Conservation (phyloP, 1,139 yeast species). For the Suhomyces chickasaworum region DNA sequence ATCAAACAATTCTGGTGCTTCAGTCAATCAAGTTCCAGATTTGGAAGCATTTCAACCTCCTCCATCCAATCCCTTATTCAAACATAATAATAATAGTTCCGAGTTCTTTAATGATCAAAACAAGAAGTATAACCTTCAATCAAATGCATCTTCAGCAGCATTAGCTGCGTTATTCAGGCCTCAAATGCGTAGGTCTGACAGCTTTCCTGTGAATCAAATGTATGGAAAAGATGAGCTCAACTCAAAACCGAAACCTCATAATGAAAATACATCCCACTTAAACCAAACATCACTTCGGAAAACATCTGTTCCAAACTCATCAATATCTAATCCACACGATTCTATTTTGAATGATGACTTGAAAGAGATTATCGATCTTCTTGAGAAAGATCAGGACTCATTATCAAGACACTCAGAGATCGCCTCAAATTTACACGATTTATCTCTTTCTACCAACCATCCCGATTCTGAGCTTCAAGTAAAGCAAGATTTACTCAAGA, state of each 20-base stretch:
- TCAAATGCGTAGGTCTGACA: conserved; percentile 37
- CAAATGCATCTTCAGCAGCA: conserved; percentile 66
- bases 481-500: conserved; percentile 48
- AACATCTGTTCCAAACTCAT: conserved; percentile 2
- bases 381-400: conserved; percentile 41
- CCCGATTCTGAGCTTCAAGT: conserved; percentile 20
- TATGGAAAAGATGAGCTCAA: conserved; percentile 17
- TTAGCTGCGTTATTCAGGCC: conserved; percentile 59
- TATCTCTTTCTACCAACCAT: conserved; percentile 48
- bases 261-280: conserved; percentile 8
- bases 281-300: conserved; percentile 2
- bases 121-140: conserved; percentile 33
- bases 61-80: conserved; percentile 14
- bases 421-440: conserved; percentile 57
- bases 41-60: conserved; percentile 12
- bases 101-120: conserved; percentile 23
- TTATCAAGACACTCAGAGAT: conserved; percentile 38
- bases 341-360: conserved; percentile 37
- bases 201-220: conserved; percentile 35
- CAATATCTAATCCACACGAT: conserved; percentile 14
- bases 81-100: conserved; percentile 26
- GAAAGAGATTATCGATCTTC: conserved; percentile 44
- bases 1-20: conserved; percentile 16
- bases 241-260: not conserved
- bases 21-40: conserved; percentile 5